phyloP scores from a whole-genome alignment of 169 alveolate species.

The Theileria sp. region DNA sequence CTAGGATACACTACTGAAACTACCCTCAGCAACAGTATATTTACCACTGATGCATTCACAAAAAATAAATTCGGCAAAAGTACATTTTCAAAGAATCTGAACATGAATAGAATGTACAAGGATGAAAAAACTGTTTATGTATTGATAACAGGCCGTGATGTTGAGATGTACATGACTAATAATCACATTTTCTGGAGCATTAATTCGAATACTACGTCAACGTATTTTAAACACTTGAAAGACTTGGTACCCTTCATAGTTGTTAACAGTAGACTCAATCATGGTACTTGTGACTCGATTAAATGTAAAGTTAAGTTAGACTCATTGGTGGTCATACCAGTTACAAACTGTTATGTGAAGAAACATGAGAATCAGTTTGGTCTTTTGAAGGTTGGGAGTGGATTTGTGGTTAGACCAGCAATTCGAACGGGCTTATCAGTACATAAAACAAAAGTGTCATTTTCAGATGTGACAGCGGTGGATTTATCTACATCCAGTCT shows the following conservation, averaged over 20 bases:
- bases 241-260: not conserved
- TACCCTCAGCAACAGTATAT: too few species aligned
- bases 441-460: not conserved
- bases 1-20: constrained; percentile 2
- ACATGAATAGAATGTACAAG: not conserved
- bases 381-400: not conserved
- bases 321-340: not conserved
- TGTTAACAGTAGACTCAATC: not conserved
- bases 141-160: not conserved
- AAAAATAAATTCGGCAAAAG: too few species aligned
- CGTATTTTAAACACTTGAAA: not conserved
- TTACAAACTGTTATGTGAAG: constrained; percentile 5
- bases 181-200: not conserved
- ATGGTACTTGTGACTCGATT: not conserved
- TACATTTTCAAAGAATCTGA: not conserved
- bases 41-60: too few species aligned
- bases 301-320: not conserved
- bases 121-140: not conserved
- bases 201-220: not conserved
- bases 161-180: constrained; percentile 3
- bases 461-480: not conserved
- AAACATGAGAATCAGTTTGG: not conserved
- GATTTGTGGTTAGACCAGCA: constrained; percentile 6
- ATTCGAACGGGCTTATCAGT: constrained; percentile 14
- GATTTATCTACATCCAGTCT: not conserved